These are phyloP conservation scores for Rhodotorula paludigena DNA, from an alignment of 768 basidiomycete genomes.

Conservation along the genomic window DNA sequence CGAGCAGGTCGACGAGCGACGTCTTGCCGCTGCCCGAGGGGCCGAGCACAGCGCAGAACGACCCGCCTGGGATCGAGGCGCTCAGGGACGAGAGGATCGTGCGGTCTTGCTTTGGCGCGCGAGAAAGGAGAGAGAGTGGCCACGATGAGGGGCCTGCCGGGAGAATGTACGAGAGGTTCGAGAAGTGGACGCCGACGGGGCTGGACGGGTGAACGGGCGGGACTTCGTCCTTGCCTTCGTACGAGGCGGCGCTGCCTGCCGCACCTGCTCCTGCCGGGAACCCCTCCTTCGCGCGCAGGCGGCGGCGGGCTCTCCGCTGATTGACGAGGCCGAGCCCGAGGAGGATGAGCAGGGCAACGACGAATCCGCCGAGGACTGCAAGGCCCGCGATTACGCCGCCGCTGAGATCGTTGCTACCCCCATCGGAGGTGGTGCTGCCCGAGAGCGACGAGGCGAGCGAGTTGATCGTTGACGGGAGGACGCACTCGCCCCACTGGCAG, in stretches of 20 bases:
- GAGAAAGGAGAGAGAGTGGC: not conserved
- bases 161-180: slow-evolving; percentile 21
- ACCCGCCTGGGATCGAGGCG: slow-evolving; percentile 69
- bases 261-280: slow-evolving; percentile 36
- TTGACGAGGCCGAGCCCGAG: slow-evolving; percentile 60
- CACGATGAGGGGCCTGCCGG: not conserved
- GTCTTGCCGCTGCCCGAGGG: slow-evolving; percentile 62
- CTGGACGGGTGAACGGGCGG: too few species aligned
- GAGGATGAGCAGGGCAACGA: slow-evolving; percentile 58
- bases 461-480: slow-evolving; percentile 73
- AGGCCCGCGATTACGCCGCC: slow-evolving; percentile 86
- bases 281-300: slow-evolving; percentile 46
- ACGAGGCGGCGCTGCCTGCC: too few species aligned
- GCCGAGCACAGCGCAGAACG: slow-evolving; percentile 86
- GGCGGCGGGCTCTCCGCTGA: slow-evolving; percentile 61
- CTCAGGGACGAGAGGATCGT: slow-evolving; percentile 65
- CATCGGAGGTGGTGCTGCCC: slow-evolving; percentile 40
- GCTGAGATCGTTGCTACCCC: slow-evolving; percentile 54
- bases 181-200: slow-evolving; percentile 7
- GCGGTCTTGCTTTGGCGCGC: slow-evolving; percentile 52
- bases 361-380: slow-evolving; percentile 69
- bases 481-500: slow-evolving; percentile 85
- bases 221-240: too few species aligned
- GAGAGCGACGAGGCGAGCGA: slow-evolving; percentile 41
- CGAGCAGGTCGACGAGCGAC: slow-evolving; percentile 83